phyloP scores from a whole-genome alignment of 2,329 filamentous ascomycete genomes.

The Penicillium oxalicum region DNA sequence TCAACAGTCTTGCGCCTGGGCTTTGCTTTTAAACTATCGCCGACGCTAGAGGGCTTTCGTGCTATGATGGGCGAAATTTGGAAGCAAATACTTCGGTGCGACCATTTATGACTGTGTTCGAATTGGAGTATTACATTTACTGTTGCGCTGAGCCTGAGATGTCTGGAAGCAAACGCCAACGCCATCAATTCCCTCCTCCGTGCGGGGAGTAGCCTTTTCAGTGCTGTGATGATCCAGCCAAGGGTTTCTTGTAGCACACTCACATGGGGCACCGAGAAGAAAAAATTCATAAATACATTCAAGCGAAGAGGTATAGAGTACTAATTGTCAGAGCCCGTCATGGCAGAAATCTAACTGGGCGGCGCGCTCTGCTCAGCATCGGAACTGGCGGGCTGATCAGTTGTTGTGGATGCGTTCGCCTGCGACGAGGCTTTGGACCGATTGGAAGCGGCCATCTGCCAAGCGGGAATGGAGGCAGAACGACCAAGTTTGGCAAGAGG shows the following conservation, averaged over 20 bases:
- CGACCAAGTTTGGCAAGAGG: slow-evolving; percentile 47
- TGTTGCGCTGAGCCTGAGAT: no score
- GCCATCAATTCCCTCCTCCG: not conserved
- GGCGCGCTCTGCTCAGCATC: slow-evolving; percentile 26
- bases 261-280: no score
- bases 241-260: no score
- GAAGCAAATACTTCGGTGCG: no score
- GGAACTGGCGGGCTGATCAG: slow-evolving; percentile 17
- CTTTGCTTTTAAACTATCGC: not conserved
- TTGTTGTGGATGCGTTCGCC: slow-evolving; percentile 19
- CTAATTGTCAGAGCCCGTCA: slow-evolving; percentile 2
- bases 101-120: no score
- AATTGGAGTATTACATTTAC: no score
- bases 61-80: no score
- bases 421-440: slow-evolving; percentile 37
- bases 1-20: not conserved
- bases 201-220: no score
- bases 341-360: slow-evolving; percentile 20
- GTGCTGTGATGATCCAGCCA: no score
- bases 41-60: no score
- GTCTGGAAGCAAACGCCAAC: no score
- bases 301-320: slow-evolving; percentile 20
- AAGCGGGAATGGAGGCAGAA: slow-evolving; percentile 66
- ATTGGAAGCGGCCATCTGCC: slow-evolving; percentile 68
- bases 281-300: slow-evolving; percentile 20